These are phyloP conservation scores for Papiliotrema terrestris DNA, from an alignment of 1,284 basidiomycete genomes.

Conservation along the genomic window DNA sequence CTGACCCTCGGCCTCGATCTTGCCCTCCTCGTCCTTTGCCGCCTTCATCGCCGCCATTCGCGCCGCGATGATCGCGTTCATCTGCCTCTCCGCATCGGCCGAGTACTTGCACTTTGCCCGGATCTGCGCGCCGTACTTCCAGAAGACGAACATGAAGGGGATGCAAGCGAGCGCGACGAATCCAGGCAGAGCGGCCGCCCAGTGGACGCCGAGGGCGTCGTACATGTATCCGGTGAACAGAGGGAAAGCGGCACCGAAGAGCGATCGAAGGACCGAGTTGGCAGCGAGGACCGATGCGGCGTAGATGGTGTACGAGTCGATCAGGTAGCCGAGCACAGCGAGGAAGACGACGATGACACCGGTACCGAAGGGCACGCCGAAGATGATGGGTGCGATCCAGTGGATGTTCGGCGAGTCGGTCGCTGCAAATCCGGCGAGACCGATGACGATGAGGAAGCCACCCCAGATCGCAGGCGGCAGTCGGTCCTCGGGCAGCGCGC, in stretches of 20 bases:
- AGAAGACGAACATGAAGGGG: constrained; percentile 51
- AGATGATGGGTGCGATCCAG: constrained; percentile 58
- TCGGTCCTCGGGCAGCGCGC: constrained; percentile 52
- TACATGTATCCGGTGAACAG: constrained; percentile 52
- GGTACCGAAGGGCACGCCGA: constrained; percentile 62
- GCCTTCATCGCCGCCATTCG: constrained; percentile 2
- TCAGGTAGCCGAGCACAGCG: constrained; percentile 50
- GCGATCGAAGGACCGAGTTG: constrained; percentile 65
- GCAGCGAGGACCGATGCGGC: constrained; percentile 44
- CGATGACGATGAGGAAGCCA: constrained; percentile 52
- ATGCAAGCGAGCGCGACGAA: constrained; percentile 55
- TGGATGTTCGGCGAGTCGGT: constrained; percentile 43
- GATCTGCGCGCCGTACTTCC: constrained; percentile 57
- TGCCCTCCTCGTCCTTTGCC: constrained; percentile 4
- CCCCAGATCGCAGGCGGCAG: constrained; percentile 60
- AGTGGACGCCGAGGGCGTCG: constrained; percentile 58
- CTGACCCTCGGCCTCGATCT: neutral
- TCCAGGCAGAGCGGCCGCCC: constrained; percentile 65
- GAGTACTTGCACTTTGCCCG: constrained; percentile 56
- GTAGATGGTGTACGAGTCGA: constrained; percentile 61
- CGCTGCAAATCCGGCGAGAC: constrained; percentile 34
- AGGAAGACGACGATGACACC: constrained; percentile 61
- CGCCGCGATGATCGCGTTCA: constrained; percentile 33
- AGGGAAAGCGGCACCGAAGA: constrained; percentile 62
- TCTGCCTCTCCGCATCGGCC: constrained; percentile 37